Base-by-base conservation (phyloP, 2,329 filamentous ascomycete genomes). In the Sporothrix brasiliensis region DNA sequence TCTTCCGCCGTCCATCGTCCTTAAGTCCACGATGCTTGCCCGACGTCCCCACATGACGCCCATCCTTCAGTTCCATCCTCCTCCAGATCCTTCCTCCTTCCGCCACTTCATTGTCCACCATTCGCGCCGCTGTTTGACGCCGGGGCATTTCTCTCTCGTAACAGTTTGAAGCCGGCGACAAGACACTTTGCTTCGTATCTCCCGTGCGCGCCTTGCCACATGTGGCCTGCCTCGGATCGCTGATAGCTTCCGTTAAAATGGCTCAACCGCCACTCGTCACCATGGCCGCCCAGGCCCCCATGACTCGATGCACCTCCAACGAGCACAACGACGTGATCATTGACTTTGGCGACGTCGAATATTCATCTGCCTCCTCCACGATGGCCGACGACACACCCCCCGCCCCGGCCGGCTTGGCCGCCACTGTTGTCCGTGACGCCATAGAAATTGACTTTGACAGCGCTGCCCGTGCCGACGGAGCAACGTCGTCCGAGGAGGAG, bases 261-360 rank as follows among this genome's bases (percentile, higher is more conserved):
- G 41, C 41, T n/a, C 10, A 3, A 11, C 39, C 58, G 14, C 39
- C 58, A 10, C 50, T n/a, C 6, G 11, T 44, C 6, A 49, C 41
- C 13, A 65, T 49, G 60, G 21, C 60, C 10, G 27, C 21, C 30
- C 27, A 41, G 16, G 30, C 21, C 53, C 24, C 24, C 34, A 34
- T 7, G 14, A 16, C 24, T 11, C 56, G 10, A 61, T 19, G 3
- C 14, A 2, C 41, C 6, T 44, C 41, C 41, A 50, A n/a, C 49
- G n/a, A 67, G 49, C 34, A 27, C 41, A 41, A 56, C 52, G 61
- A 69, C 52, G 50, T 66, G 9, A 53, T 69, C 41, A 58, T 69
- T 13, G 19, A 69, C 49, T 65, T 69, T 11, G 68, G 58, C 47
- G 60, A 66, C 68, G 68, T 66, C 61, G 44, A 49, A 44, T 14